Base-by-base conservation (phyloP, 2,329 filamentous ascomycete genomes). In the Chrysosporium queenslandicum region DNA sequence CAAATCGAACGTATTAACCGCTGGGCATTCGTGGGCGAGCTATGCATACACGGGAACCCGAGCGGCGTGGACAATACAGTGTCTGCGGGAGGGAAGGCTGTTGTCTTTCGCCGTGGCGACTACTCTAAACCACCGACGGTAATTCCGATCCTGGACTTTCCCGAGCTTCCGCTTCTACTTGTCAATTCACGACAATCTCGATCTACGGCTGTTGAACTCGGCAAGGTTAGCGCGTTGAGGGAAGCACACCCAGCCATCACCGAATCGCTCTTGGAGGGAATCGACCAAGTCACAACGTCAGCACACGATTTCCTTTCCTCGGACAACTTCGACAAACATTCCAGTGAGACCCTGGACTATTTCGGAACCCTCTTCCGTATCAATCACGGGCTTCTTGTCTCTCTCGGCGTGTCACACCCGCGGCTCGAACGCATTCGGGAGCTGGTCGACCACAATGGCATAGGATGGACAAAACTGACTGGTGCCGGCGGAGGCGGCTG, bases 31-130 rank as follows among this genome's bases (percentile, higher is more conserved):
- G 92, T 98, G 0, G 86, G 86, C 21, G 92, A 98, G 68, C 86
- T 97, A 81, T 92, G 89, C 70, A 96, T 97, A 57, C 92, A 98
- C 65, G 92, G 91, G 34, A 97, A 94, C 64, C 92, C 92, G 0
- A 95, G 88, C 0, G 92, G 92, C 0, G 87, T 98, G 40, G 92
- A 98, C 71, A 98, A 98, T 68, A 98, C 92, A 2, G 91, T 98
- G 25, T 79, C 91, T 11, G 86, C 90, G 11, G 87, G 94, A 62
- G 92, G 92, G 53, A 96, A 95, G 71, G 92, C 90, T 0, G 89
- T 98, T 1, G 75, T 97, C 2, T 98, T 94, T 71, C 85, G 91
- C 63, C 79, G 90, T 49, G 78, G 75, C 47, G 85, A 94, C 65
- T 87, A 90, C 67, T 75, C 75, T 53, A 84, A 85, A 64, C 87